phyloP scores from a whole-genome alignment of 208 protist genomes.

The Trypanosoma platydactyli region DNA sequence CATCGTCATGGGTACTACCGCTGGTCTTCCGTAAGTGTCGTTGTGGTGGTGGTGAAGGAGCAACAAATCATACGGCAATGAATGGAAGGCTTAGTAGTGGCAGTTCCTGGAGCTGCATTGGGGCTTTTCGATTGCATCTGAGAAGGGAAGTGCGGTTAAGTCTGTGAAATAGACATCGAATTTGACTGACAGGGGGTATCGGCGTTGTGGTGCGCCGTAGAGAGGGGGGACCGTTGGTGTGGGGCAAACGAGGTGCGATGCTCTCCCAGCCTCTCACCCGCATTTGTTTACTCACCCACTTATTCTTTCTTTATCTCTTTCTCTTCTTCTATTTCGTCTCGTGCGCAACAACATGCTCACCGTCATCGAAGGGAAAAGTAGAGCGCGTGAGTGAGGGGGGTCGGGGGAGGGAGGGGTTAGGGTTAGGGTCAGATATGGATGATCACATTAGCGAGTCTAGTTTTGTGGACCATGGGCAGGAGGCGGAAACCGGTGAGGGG shows the following conservation, averaged over 20 bases:
- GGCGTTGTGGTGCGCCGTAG: too few species aligned
- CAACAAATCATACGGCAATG: too few species aligned
- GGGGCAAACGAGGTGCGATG: too few species aligned
- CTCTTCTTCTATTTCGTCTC: neutral
- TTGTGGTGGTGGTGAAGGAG: too few species aligned
- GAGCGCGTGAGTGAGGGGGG: neutral
- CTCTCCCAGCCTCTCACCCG: neutral
- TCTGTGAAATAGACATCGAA: too few species aligned
- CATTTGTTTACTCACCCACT: neutral
- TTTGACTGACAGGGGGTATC: too few species aligned
- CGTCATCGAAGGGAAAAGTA: neutral
- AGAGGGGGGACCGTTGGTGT: too few species aligned
- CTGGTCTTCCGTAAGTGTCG: neutral
- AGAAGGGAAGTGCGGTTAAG: too few species aligned
- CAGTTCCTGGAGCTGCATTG: too few species aligned
- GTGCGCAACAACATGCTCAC: neutral
- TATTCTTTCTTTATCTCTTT: neutral
- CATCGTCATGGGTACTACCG: too few species aligned
- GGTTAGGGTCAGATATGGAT: neutral
- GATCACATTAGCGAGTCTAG: slow-evolving; percentile 23
- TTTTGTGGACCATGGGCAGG: slow-evolving; percentile 30
- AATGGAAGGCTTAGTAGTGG: too few species aligned
- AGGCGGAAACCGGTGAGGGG: slow-evolving; percentile 8
- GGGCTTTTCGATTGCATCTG: too few species aligned
- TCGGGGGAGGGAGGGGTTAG: neutral